These are phyloP conservation scores for Aschersonia sp. DNA, from an alignment of 2,329 filamentous ascomycete genomes.

Conservation along the genomic window DNA sequence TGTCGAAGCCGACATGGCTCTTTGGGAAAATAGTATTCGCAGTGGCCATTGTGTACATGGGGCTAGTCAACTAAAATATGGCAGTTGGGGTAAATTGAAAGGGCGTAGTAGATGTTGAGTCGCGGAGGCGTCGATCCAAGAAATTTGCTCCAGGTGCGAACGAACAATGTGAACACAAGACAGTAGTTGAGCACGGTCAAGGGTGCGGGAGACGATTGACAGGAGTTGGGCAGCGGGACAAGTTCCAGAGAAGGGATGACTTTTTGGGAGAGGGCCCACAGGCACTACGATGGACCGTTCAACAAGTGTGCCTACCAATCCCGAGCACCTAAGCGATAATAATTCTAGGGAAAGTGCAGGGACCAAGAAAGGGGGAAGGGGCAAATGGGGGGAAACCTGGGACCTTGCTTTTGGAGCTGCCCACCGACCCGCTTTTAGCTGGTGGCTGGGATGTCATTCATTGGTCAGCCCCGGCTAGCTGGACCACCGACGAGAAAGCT, in stretches of 20 bases:
- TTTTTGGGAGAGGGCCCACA: background rate
- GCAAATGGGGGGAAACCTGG: slow-evolving; percentile 7
- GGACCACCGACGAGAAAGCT: slow-evolving; percentile 8
- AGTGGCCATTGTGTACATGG: slow-evolving; percentile 45
- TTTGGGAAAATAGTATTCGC: slow-evolving; percentile 67
- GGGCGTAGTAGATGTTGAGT: background rate
- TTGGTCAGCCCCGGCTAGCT: slow-evolving; percentile 8
- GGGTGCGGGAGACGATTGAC: background rate
- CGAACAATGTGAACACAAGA: no score
- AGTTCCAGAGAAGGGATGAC: background rate
- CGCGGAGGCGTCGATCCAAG: background rate
- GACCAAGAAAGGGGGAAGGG: slow-evolving; percentile 28
- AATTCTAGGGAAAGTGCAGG: slow-evolving; percentile 18
- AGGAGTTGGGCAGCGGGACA: no score
- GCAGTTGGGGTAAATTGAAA: background rate
- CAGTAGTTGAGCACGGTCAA: background rate
- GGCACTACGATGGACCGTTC: no score
- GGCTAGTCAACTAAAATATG: slow-evolving; percentile 2
- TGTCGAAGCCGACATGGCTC: slow-evolving; percentile 99
- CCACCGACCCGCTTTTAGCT: slow-evolving; percentile 14
- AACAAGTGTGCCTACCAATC: slow-evolving; percentile 9
- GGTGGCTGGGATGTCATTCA: slow-evolving; percentile 13
- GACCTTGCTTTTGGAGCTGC: slow-evolving; percentile 10
- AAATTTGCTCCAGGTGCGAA: background rate
- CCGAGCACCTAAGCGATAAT: slow-evolving; percentile 34